phyloP scores from a whole-genome alignment of 2,329 filamentous ascomycete species.

The Pyrenochaeta sp. region DNA sequence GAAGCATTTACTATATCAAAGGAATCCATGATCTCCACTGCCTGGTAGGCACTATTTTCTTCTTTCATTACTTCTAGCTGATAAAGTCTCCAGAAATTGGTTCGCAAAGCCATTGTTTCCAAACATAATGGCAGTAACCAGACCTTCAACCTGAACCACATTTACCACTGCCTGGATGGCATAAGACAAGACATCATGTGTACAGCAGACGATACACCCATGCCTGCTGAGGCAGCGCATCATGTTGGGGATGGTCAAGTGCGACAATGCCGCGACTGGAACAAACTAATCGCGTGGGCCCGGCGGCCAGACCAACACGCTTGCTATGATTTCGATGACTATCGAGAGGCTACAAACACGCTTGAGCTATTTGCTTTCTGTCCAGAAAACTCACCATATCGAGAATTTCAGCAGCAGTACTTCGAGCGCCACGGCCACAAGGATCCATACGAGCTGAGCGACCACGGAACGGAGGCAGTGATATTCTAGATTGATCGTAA shows the following conservation, averaged over 20 bases:
- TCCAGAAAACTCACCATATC: conserved; percentile 39
- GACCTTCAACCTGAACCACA: conserved; percentile 34
- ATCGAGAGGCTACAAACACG: conserved; percentile 45
- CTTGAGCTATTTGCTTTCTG: conserved; percentile 46
- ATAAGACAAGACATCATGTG: conserved; percentile 47
- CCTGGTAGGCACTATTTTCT: conserved; percentile 22
- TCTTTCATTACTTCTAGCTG: neutral
- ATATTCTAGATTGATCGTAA: conserved; percentile 19
- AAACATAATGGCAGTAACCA: conserved; percentile 32
- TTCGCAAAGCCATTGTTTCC: conserved; percentile 43
- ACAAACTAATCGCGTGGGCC: conserved; percentile 42
- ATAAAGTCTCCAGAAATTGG: conserved; percentile 33
- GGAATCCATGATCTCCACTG: conserved; percentile 46
- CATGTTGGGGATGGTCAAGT: conserved; percentile 38
- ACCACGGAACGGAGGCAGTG: conserved; percentile 18
- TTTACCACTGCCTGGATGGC: conserved; percentile 44
- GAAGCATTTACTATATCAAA: conserved; percentile 46
- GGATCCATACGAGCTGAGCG: conserved; percentile 36
- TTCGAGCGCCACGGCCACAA: conserved; percentile 45
- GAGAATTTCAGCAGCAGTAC: conserved; percentile 36
- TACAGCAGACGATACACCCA: conserved; percentile 45
- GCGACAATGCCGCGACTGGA: conserved; percentile 43
- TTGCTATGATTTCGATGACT: conserved; percentile 44
- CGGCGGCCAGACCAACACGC: conserved; percentile 39
- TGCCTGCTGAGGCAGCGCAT: conserved; percentile 34